phyloP scores from a whole-genome alignment of 257 asterid species.

The Solanum clarkiae region DNA sequence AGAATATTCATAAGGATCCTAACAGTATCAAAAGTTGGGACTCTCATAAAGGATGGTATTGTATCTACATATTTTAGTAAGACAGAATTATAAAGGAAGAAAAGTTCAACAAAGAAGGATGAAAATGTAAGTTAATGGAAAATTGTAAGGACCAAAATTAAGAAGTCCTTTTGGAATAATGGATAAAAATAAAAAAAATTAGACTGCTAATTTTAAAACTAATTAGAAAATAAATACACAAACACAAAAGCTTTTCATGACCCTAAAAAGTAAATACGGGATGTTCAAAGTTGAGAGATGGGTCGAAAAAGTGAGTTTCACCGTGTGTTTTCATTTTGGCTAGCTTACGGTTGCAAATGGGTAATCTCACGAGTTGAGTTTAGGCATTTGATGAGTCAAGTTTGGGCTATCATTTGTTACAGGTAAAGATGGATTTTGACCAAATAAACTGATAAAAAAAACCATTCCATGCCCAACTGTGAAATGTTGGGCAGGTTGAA shows the following conservation, averaged over 20 bases:
- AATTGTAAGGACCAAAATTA: neutral
- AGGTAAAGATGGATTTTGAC: neutral
- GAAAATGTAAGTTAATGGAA: neutral
- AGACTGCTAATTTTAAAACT: neutral
- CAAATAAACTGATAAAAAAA: neutral
- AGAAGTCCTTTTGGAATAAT: neutral
- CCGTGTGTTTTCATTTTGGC: neutral
- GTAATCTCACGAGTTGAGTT: neutral
- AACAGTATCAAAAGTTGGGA: neutral
- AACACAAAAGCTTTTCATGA: neutral
- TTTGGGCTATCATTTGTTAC: neutral
- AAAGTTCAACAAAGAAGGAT: neutral
- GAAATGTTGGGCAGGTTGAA: neutral
- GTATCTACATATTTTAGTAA: neutral
- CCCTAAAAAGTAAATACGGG: neutral
- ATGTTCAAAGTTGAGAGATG: neutral
- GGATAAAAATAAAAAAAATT: neutral
- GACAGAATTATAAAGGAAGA: neutral
- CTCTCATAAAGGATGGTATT: neutral
- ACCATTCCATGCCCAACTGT: neutral
- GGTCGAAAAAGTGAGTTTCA: neutral
- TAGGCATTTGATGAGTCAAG: neutral
- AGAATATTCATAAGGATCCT: neutral
- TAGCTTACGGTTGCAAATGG: neutral
- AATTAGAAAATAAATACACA: neutral